phyloP scores from a whole-genome alignment of 176 grass and related monocot species.

The Tillandsia leiboldiana region DNA sequence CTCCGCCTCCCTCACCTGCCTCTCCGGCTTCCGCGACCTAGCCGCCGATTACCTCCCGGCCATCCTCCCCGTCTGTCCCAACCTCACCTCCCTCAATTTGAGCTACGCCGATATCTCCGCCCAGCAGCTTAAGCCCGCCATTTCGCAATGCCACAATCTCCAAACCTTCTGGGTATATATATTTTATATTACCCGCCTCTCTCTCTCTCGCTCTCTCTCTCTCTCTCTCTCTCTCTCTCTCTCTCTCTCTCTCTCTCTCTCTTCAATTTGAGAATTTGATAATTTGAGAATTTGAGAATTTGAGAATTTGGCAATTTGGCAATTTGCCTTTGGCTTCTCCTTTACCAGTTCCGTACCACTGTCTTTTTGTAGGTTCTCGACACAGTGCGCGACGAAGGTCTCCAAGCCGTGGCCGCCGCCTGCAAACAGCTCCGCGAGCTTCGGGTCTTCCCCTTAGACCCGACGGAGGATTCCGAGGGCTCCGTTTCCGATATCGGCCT shows the following conservation, averaged over 20 bases:
- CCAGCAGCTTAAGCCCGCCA: slow-evolving; percentile 45
- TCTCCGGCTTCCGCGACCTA: slow-evolving; percentile 73
- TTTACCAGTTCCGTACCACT: not conserved
- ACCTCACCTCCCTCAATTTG: slow-evolving; percentile 57
- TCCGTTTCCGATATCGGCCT: slow-evolving; percentile 65
- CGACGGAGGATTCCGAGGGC: slow-evolving; percentile 66
- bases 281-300: too few relatives aligned
- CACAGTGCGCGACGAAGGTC: slow-evolving; percentile 68
- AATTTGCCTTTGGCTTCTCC: not conserved
- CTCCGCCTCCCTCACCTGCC: slow-evolving; percentile 41
- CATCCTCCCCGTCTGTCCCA: slow-evolving; percentile 38
- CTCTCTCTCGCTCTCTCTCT: not conserved
- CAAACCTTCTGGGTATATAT: slow-evolving; percentile 66
- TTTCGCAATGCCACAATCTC: slow-evolving; percentile 61
- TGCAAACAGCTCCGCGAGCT: slow-evolving; percentile 78
- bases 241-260: too few relatives aligned
- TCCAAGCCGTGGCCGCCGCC: slow-evolving; percentile 30
- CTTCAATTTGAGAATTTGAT: too few relatives aligned
- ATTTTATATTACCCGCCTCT: not conserved
- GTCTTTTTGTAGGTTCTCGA: slow-evolving; percentile 60
- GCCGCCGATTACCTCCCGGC: slow-evolving; percentile 53
- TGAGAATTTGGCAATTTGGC: not conserved
- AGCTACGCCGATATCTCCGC: slow-evolving; percentile 59
- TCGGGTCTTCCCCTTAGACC: slow-evolving; percentile 60
- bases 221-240: too few relatives aligned